phyloP scores from a whole-genome alignment of 129 eudicot genomes.

The Pseudognaphalium luteoalbum region DNA sequence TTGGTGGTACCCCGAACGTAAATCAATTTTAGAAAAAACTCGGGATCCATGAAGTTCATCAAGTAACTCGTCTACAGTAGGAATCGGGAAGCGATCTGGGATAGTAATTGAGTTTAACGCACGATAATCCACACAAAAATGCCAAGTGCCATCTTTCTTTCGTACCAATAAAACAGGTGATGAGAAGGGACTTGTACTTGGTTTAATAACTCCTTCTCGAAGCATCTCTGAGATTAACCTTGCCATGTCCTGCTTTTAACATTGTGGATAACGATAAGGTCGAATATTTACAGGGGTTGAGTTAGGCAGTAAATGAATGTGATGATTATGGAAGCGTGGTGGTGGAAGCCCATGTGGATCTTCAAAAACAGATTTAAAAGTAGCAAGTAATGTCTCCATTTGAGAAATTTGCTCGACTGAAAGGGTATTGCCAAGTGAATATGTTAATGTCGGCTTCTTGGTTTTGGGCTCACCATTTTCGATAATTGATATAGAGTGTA shows the following conservation, averaged over 20 bases:
- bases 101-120: too few species aligned
- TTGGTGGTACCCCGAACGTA: too few species aligned
- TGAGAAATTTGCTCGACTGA: neutral
- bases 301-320: neutral
- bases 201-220: too few species aligned
- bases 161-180: too few species aligned
- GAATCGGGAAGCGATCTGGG: too few species aligned
- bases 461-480: neutral
- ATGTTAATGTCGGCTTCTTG: neutral
- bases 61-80: too few species aligned
- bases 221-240: neutral
- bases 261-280: neutral
- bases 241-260: neutral
- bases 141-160: too few species aligned
- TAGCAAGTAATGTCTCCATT: neutral
- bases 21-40: too few species aligned
- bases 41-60: too few species aligned
- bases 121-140: too few species aligned
- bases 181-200: too few species aligned
- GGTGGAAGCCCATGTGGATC: neutral
- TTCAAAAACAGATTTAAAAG: too few species aligned
- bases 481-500: neutral
- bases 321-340: neutral
- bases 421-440: neutral
- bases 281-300: neutral